Evolutionary conservation across 805 yeast genomes (phyloP), one percentile per base, ranked within the genome.

Genomic region (Candida schatavii): DNA sequence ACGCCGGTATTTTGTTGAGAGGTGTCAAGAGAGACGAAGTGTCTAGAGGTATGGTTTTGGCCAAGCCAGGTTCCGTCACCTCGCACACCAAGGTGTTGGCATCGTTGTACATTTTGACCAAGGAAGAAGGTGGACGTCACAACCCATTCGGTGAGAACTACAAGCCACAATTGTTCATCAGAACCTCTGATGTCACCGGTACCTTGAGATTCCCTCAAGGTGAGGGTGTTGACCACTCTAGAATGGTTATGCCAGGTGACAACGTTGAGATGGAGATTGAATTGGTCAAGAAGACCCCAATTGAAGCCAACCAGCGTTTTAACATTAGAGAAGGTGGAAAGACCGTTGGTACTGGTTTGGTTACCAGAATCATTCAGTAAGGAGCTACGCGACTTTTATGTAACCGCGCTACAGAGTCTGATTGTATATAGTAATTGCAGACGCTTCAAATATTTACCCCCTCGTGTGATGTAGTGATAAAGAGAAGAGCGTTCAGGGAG

Each of bases 41-140:
- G 57, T 78, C 80, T 70, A 87, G 99, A 76, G 99, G 99, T 75
- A 91, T 91, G 98, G 95, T 93, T 55, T 74, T 89, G 57, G 85
- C 95, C 64, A 90, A 89, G 77, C 90, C 96, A 59, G 91, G 88
- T 52, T 73, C 95, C 51, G 87, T 91, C 59, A 81, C 85, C 70
- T 86, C 98, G 47, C 96, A 90, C 83, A 82, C 84, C 68, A 89
- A 88, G 77, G 81, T 91, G 78, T 78, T 93, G 64, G 90, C 97
- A 48, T 91, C 98, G 39, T 72, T 91, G 63, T 93, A 93, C 72
- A 81, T 91, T 51, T 78, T 93, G 66, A 80, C 95, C 64, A 85
- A 88, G 72, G 98, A 93, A 63, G 99, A 93, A 76, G 99, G 99
- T 80, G 99, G 99, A 61, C 91, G 99, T 76, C 96, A 88, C 78